phyloP scores from a whole-genome alignment of 179 eudicot genomes.

The Silene vulgaris region DNA sequence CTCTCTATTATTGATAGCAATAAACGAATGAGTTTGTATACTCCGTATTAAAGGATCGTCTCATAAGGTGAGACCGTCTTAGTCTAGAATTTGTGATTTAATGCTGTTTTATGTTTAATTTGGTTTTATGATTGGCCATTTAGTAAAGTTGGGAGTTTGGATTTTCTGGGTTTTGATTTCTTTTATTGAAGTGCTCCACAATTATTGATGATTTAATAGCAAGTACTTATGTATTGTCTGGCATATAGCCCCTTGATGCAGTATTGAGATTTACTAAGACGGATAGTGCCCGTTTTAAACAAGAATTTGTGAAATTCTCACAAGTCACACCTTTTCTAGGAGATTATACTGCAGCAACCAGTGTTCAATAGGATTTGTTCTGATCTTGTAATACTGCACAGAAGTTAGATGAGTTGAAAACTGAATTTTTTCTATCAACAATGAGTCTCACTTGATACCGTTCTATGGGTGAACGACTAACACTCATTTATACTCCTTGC shows the following conservation, averaged over 20 bases:
- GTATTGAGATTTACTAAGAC: not conserved
- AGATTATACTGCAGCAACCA: too few relatives aligned
- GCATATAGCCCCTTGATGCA: not conserved
- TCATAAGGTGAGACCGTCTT: too few relatives aligned
- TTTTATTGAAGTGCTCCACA: not conserved
- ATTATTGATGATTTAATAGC: not conserved
- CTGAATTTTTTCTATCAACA: too few relatives aligned
- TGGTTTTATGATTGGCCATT: not conserved
- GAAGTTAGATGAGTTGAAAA: not conserved
- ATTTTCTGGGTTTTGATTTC: slow-evolving; percentile 3
- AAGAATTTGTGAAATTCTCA: too few relatives aligned
- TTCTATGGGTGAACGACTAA: not conserved
- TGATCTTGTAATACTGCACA: not conserved
- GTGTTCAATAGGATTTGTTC: not conserved
- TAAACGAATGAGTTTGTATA: too few relatives aligned
- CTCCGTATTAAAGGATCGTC: too few relatives aligned
- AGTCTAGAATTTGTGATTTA: too few relatives aligned
- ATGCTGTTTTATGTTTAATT: not conserved
- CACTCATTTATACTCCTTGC: not conserved
- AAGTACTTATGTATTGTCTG: too few relatives aligned
- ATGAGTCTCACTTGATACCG: too few relatives aligned
- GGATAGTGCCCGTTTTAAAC: too few relatives aligned
- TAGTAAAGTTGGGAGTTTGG: not conserved
- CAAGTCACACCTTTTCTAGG: too few relatives aligned
- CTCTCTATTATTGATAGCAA: too few relatives aligned